A percentile compares a stretch with the other conserved stretches of the same genome.
These are phyloP conservation scores for Scutellospora calospora DNA, from an alignment of 371 early-diverging fungal genomes.

Conservation along the genomic window DNA sequence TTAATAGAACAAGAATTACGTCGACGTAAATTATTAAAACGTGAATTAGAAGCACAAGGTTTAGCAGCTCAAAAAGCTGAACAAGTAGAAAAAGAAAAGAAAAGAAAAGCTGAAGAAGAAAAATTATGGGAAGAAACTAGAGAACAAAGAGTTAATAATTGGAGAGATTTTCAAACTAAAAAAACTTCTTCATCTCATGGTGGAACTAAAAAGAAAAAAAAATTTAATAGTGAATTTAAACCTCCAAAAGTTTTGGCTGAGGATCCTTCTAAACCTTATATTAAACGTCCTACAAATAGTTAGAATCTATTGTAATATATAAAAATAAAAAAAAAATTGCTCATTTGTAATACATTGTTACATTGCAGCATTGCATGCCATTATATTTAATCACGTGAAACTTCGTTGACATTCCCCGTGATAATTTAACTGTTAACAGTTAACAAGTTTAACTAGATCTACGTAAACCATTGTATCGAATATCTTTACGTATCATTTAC, in stretches of 20 bases:
- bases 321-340: no score
- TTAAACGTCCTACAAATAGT: constrained; percentile 31
- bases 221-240: constrained; percentile 47
- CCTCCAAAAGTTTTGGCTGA: constrained; percentile 49
- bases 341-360: no score
- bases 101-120: constrained; percentile 71
- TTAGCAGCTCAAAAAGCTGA: constrained; percentile 60
- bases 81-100: constrained; percentile 58
- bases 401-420: no score
- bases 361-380: no score
- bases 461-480: no score
- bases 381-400: no score
- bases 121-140: constrained; percentile 77
- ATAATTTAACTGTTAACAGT: no score
- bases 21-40: constrained; percentile 67
- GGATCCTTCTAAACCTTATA: constrained; percentile 34
- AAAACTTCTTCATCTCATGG: constrained; percentile 52
- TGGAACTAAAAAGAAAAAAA: constrained; percentile 72
- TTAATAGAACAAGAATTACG: constrained; percentile 73
- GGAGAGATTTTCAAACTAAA: constrained; percentile 69
- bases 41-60: constrained; percentile 79
- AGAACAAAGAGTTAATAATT: constrained; percentile 73
- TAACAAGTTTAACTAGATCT: no score
- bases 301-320: no score
- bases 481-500: no score